These are phyloP conservation scores for Aspergillus latus DNA, from an alignment of 2,329 filamentous ascomycete genomes.

Conservation along the genomic window DNA sequence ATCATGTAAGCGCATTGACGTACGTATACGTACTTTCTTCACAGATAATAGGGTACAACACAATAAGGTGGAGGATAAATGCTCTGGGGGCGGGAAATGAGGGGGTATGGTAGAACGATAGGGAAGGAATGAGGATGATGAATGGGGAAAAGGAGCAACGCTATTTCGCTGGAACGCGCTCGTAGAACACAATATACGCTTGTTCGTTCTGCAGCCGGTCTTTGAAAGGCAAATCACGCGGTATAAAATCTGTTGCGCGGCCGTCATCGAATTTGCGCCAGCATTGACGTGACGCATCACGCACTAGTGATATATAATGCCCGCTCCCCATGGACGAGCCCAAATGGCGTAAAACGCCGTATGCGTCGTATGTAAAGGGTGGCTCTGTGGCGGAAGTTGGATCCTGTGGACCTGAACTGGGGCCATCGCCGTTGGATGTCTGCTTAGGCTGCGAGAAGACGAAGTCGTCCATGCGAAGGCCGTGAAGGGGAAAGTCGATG, in stretches of 20 bases:
- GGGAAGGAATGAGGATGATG: not conserved
- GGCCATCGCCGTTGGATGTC: slow-evolving; percentile 25
- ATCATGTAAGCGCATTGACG: slow-evolving; percentile 8
- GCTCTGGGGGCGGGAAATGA: no score
- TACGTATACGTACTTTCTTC: slow-evolving; percentile 4
- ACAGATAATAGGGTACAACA: not conserved
- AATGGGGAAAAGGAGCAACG: slow-evolving; percentile 8
- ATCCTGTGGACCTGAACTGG: slow-evolving; percentile 55
- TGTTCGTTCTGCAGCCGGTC: slow-evolving; percentile 61
- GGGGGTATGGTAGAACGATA: not conserved
- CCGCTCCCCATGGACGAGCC: slow-evolving; percentile 68
- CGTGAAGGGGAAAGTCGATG: slow-evolving; percentile 74
- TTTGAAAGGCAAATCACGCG: slow-evolving; percentile 48
- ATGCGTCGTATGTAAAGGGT: slow-evolving; percentile 78
- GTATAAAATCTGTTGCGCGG: slow-evolving; percentile 57
- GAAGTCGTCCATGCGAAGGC: slow-evolving; percentile 63
- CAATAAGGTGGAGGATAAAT: not conserved
- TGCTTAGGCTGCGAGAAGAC: slow-evolving; percentile 51
- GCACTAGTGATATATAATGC: slow-evolving; percentile 75
- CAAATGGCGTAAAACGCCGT: slow-evolving; percentile 77
- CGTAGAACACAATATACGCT: slow-evolving; percentile 67
- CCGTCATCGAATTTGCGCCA: slow-evolving; percentile 65
- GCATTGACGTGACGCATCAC: slow-evolving; percentile 56
- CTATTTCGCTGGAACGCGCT: slow-evolving; percentile 48
- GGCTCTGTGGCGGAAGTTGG: slow-evolving; percentile 47